Evolutionary conservation across 495 filamentous ascomycete species (phyloP).

Genomic region (Monascus purpureus): DNA sequence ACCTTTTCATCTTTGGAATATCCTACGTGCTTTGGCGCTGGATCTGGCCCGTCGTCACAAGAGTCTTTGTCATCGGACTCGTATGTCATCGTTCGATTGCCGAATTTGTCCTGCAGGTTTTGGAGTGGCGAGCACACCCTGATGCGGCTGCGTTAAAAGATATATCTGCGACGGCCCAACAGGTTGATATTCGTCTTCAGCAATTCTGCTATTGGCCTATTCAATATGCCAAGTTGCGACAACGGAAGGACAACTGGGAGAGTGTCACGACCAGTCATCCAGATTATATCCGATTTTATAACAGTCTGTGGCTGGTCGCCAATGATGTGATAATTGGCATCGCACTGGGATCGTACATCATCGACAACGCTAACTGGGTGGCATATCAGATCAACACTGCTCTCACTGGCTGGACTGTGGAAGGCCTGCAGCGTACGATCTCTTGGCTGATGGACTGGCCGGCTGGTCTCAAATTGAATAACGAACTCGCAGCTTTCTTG

Average conservation of each 20-base stretch:
- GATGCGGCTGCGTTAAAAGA: conserved; percentile 82
- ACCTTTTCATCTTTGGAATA: conserved; percentile 52
- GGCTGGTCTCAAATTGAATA: conserved; percentile 96
- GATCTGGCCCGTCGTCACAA: conserved; percentile 62
- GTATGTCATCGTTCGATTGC: conserved; percentile 71
- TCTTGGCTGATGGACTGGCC: conserved; percentile 94
- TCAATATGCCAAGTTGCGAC: conserved; percentile 81
- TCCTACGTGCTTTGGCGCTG: conserved; percentile 62
- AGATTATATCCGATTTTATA: conserved; percentile 98
- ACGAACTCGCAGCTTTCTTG: conserved; percentile 81
- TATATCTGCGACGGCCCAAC: conserved; percentile 93
- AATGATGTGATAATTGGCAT: conserved; percentile 99
- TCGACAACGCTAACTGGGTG: conserved; percentile 82
- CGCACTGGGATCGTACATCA: conserved; percentile 89
- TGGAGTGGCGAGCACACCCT: conserved; percentile 79
- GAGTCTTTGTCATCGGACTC: conserved; percentile 59
- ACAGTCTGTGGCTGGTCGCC: conserved; percentile 94
- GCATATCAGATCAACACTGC: conserved; percentile 68
- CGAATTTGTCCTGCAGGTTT: conserved; percentile 60
- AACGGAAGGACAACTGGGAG: conserved; percentile 84
- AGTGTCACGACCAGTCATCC: conserved; percentile 91
- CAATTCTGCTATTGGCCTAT: conserved; percentile 99
- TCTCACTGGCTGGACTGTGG: conserved; percentile 71
- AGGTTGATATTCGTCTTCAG: conserved; percentile 92
- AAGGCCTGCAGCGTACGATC: conserved; percentile 79